These are phyloP conservation scores for Furcasterigmium furcatum DNA, from an alignment of 2,329 filamentous ascomycete species.

Conservation along the genomic window DNA sequence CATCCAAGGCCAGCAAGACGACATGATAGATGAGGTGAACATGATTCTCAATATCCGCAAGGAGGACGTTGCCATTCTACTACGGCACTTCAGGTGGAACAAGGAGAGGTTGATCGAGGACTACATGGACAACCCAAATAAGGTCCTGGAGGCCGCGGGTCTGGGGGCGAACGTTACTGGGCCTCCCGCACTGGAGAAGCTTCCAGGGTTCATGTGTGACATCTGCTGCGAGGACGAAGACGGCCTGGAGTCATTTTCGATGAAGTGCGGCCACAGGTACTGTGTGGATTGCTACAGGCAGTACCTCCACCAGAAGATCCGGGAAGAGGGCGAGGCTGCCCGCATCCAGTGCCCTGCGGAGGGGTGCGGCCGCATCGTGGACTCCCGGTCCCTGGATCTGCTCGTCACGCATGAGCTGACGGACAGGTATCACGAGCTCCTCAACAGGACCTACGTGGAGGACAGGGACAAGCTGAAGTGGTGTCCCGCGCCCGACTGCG, in stretches of 20 bases:
- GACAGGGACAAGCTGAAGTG: conserved; percentile 95
- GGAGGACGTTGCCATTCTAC: conserved; percentile 85
- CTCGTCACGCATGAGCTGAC: conserved; percentile 59
- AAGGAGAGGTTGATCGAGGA: conserved; percentile 92
- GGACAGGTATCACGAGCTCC: conserved; percentile 73
- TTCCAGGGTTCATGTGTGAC: conserved; percentile 82
- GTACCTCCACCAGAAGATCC: conserved; percentile 89
- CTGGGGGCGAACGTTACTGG: conserved; percentile 62
- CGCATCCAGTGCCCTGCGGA: conserved; percentile 91
- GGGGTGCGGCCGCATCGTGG: conserved; percentile 84
- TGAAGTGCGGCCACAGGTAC: conserved; percentile 93
- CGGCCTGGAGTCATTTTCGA: conserved; percentile 78
- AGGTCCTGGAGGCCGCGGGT: conserved; percentile 80
- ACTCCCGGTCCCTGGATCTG: conserved; percentile 81
- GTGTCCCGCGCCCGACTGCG: conserved; percentile 97
- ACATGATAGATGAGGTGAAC: conserved; percentile 85
- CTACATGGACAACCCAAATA: conserved; percentile 86
- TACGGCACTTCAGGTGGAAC: conserved; percentile 92
- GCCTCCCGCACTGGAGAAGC: conserved; percentile 64
- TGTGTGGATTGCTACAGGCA: conserved; percentile 91
- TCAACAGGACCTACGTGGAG: conserved; percentile 94
- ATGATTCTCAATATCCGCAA: conserved; percentile 85
- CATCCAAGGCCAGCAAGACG: conserved; percentile 81
- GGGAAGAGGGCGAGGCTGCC: conserved; percentile 91
- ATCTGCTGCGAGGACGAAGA: conserved; percentile 92